Evolutionary conservation across 306 rosid genomes (phyloP), one percentile per base, ranked within the genome.

Genomic region (Prunus campanulata): DNA sequence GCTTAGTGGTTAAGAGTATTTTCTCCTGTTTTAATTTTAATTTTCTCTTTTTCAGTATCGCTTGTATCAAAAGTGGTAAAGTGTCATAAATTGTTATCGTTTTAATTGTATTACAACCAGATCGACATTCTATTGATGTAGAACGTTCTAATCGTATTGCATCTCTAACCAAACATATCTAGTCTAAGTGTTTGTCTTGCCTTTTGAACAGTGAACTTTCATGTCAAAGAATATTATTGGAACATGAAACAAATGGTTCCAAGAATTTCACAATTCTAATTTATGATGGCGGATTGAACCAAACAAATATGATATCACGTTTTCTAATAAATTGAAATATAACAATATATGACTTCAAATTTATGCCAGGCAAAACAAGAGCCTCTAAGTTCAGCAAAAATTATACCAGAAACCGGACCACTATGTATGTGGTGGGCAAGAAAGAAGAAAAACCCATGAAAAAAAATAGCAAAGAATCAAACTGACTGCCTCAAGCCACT

Each of bases 381-480:
- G 27, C 73, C 83, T 78, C 89, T 78, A 51, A 78, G 87, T 78
- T 82, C 49, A 86, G 84, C 90, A 77, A 68, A 78, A 81, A 22
- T 81, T 82, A 70, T 82, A 88, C 81, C 65, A 77, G 30, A 61
- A 22, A 74, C 73, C 81, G 77, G 70, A 85, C 86, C 69, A 82
- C 70, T 49, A 49, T 1, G 44, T 52, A 65, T 51, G 85, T 82
- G 89, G 72, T 78, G 74, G 74, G 80, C 54, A 29, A 72, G 62
- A 46, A 62, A 18, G 70, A 71, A 87, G 24, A 35, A 72, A 78
- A 87, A 49, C 76, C 68, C 25, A 63, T 59, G 65, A 50, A 16
- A 85, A 68, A 68, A 52, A 80, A 69, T 77, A 60, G 79, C 80
- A 79, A 80, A 86, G 89, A 91, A 87, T 87, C 64, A 56, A 87